phyloP scores from a whole-genome alignment of 140 eudicot genomes.

The Stevia rebaudiana region DNA sequence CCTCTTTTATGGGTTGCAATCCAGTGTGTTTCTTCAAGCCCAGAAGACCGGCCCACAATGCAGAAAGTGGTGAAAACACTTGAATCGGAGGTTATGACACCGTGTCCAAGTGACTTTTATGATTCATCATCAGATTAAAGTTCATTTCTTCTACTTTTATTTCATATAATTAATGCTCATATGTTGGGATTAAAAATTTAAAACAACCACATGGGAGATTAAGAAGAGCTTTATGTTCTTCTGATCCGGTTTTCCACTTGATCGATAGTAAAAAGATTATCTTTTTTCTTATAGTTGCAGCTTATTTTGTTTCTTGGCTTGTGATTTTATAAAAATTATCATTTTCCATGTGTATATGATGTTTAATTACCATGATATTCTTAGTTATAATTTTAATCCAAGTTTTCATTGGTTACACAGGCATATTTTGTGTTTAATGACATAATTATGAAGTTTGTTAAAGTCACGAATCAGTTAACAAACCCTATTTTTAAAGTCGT shows the following conservation, averaged over 20 bases:
- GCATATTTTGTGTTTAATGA: no score
- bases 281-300: conserved; percentile 9
- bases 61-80: conserved; percentile 77
- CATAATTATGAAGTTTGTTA: no score
- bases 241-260: conserved; percentile 19
- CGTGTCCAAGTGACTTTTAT: conserved; percentile 92
- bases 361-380: conserved; percentile 2
- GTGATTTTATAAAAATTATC: conserved; percentile 14
- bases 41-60: conserved; percentile 98
- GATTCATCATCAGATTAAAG: conserved; percentile 77
- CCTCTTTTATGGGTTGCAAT: conserved; percentile 69
- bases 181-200: conserved; percentile 12
- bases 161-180: conserved; percentile 21
- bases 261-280: conserved; percentile 9
- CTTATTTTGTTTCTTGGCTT: conserved; percentile 13
- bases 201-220: conserved; percentile 9
- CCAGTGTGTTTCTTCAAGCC: conserved; percentile 75
- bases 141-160: conserved; percentile 11
- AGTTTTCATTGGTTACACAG: neutral
- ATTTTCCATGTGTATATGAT: conserved; percentile 34
- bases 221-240: conserved; percentile 19
- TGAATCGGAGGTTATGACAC: conserved; percentile 94
- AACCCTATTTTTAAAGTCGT: no score
- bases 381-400: conserved; percentile 14
- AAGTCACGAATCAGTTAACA: no score